Conservation (phyloP, 176 grass and related monocot species). For the Raddia distichophylla region DNA sequence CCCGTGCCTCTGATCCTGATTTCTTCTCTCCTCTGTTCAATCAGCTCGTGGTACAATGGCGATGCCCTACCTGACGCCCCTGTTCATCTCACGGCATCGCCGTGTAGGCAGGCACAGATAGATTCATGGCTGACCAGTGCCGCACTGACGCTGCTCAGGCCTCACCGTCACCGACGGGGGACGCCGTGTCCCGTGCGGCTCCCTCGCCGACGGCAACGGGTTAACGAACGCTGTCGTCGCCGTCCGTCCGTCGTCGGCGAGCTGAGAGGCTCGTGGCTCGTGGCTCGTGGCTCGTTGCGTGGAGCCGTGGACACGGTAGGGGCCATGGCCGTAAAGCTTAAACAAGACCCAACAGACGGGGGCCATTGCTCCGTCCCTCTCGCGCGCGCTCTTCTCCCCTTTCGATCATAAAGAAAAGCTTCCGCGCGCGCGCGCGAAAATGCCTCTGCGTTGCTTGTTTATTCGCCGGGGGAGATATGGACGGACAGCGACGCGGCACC, state of each 20-base stretch:
- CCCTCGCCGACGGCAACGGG: not conserved
- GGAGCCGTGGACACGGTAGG: conserved; percentile 17
- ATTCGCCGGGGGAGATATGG: conserved; percentile 50
- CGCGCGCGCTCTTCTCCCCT: not conserved
- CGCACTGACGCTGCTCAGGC: not conserved
- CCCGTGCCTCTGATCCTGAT: not conserved
- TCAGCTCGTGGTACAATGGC: conserved; percentile 30
- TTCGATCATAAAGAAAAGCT: not conserved
- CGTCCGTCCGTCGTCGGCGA: not conserved
- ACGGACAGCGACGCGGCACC: conserved; percentile 76
- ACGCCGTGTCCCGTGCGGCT: not conserved
- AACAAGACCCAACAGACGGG: conserved; percentile 21
- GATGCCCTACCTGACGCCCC: conserved; percentile 46
- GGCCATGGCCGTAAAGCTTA: conserved; percentile 31
- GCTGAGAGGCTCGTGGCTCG: conserved; percentile 19
- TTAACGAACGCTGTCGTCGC: not conserved
- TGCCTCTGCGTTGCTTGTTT: conserved; percentile 32
- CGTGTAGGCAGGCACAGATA: not conserved
- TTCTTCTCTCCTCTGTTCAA: not conserved
- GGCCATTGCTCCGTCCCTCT: too few relatives aligned
- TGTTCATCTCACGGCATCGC: not conserved
- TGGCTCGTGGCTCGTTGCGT: conserved; percentile 11
- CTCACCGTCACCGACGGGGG: conserved; percentile 25
- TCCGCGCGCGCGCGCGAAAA: conserved; percentile 11
- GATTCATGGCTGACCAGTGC: not conserved